These are phyloP conservation scores for Leishmania amazonensis DNA, from an alignment of 208 protist genomes.

Conservation along the genomic window DNA sequence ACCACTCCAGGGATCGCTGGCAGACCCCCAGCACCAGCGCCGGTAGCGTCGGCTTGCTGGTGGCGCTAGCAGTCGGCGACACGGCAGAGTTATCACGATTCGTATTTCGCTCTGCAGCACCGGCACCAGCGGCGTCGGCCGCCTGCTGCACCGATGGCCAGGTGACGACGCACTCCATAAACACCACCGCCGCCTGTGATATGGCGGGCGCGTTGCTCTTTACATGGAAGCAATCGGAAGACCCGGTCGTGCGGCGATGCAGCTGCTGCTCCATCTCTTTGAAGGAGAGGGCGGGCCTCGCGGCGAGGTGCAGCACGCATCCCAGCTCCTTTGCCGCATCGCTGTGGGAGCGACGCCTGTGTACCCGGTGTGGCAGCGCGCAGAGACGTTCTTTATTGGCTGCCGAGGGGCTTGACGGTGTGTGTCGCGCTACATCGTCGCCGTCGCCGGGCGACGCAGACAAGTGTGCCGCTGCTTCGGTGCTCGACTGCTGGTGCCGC, in stretches of 20 bases:
- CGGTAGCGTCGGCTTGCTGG: slow-evolving; percentile 13
- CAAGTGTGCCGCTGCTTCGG: neutral
- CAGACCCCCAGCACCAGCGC: slow-evolving; percentile 69
- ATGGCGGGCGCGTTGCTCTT: slow-evolving; percentile 55
- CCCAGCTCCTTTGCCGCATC: neutral
- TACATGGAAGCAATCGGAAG: slow-evolving; percentile 53
- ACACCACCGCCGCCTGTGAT: slow-evolving; percentile 51
- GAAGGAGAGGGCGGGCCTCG: slow-evolving; percentile 20
- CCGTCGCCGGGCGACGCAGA: neutral
- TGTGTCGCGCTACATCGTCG: slow-evolving; percentile 1
- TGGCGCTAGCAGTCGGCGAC: neutral
- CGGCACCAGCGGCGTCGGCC: neutral
- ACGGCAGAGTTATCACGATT: neutral
- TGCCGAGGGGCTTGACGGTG: neutral
- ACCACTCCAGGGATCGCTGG: slow-evolving; percentile 40
- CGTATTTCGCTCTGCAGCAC: neutral
- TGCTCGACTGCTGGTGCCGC: neutral
- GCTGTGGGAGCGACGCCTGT: neutral
- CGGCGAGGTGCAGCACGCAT: slow-evolving; percentile 29
- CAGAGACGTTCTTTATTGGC: neutral
- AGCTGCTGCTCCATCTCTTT: slow-evolving; percentile 29
- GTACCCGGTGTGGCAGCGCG: neutral
- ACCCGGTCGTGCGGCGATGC: slow-evolving; percentile 25
- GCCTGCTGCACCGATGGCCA: neutral
- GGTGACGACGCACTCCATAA: slow-evolving; percentile 59